These are phyloP conservation scores for Albugo laibachii DNA, from an alignment of 352 stramenopile genomes.

Conservation along the genomic window DNA sequence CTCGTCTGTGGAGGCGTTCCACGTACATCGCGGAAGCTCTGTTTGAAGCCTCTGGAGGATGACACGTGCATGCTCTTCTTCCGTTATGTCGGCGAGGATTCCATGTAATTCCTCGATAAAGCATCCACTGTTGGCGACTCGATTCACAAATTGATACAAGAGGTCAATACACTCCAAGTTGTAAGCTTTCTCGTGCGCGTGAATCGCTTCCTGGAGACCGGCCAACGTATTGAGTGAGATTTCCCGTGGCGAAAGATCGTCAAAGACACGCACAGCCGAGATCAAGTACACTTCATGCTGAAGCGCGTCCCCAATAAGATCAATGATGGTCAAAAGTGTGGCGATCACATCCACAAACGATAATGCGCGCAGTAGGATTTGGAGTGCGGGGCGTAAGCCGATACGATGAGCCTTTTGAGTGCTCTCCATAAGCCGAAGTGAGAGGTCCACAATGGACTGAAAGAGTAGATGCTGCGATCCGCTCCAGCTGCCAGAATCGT, in stretches of 20 bases:
- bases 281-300: conserved; percentile 56
- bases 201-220: conserved; percentile 36
- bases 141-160: neutral
- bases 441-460: conserved; percentile 53
- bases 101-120: neutral
- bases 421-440: conserved; percentile 42
- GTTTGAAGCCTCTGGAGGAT: no score
- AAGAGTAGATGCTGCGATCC: conserved; percentile 48
- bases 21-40: no score
- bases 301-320: conserved; percentile 37
- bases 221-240: conserved; percentile 61
- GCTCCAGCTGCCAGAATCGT: conserved; percentile 16
- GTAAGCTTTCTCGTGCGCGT: conserved; percentile 19
- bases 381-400: conserved; percentile 39
- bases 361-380: conserved; percentile 39
- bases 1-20: no score
- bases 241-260: conserved; percentile 38
- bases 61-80: no score
- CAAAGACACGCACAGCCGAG: conserved; percentile 42
- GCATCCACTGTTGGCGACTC: conserved; percentile 4
- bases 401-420: conserved; percentile 59
- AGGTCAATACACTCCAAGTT: neutral
- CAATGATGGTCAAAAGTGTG: conserved; percentile 34
- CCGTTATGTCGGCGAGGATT: no score
- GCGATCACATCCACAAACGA: conserved; percentile 15